Evolutionary conservation across 169 alveolate genomes (phyloP).

Genomic region (Cryptosporidium sp.): DNA sequence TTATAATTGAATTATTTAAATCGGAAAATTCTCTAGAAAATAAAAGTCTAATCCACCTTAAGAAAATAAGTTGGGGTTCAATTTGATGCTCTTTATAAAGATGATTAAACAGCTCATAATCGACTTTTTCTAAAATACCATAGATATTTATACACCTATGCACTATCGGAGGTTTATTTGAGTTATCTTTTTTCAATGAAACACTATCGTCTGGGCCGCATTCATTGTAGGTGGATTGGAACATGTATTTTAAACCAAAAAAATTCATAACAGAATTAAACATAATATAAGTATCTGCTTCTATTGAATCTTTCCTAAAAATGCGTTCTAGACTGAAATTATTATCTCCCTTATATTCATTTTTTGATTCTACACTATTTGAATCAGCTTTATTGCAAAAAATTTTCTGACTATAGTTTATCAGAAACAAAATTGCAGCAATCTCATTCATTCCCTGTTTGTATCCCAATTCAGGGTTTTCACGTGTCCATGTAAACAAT

Average conservation of each 20-base stretch:
- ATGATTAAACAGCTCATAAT: slow-evolving; percentile 36
- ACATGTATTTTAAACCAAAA: slow-evolving; percentile 84
- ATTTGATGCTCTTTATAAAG: slow-evolving; percentile 32
- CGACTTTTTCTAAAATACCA: slow-evolving; percentile 76
- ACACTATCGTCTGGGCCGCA: slow-evolving; percentile 30
- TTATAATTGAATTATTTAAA: slow-evolving; percentile 41
- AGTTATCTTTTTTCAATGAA: slow-evolving; percentile 40
- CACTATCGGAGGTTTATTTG: slow-evolving; percentile 80
- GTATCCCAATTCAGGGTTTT: slow-evolving; percentile 86
- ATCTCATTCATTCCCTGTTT: slow-evolving; percentile 81
- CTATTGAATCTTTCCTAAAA: slow-evolving; percentile 77
- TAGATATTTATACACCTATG: slow-evolving; percentile 83
- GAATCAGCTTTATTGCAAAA: not conserved
- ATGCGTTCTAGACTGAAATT: slow-evolving; percentile 5
- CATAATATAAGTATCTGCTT: slow-evolving; percentile 85
- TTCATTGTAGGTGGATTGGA: slow-evolving; percentile 55
- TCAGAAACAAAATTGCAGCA: slow-evolving; percentile 54
- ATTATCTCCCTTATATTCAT: not conserved
- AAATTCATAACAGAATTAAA: slow-evolving; percentile 82
- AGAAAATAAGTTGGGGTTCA: slow-evolving; percentile 63
- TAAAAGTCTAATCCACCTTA: slow-evolving; percentile 86
- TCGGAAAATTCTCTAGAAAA: slow-evolving; percentile 82
- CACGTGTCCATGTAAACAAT: slow-evolving; percentile 87
- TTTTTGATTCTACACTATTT: not conserved
- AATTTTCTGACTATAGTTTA: slow-evolving; percentile 42